These are phyloP conservation scores for Hibiscus trionum DNA, from an alignment of 345 rosid genomes.

Conservation along the genomic window DNA sequence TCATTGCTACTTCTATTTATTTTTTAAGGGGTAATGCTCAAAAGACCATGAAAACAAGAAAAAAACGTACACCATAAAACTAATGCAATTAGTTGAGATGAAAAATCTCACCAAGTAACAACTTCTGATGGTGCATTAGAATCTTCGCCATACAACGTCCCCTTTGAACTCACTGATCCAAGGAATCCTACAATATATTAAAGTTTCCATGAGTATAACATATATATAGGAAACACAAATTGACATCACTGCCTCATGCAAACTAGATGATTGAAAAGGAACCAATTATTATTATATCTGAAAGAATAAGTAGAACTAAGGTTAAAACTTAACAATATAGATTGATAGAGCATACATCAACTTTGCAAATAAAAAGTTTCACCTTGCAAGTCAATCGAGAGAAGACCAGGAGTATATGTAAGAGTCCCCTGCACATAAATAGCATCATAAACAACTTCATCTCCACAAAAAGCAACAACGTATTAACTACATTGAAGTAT, in stretches of 20 bases:
- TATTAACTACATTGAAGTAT: background rate
- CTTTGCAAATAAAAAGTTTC: background rate
- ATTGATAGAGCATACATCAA: background rate
- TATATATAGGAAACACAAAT: background rate
- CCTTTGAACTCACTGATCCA: conserved; percentile 71
- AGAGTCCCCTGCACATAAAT: conserved; percentile 45
- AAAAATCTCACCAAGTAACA: conserved; percentile 65
- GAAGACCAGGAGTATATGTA: conserved; percentile 76
- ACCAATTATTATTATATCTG: background rate
- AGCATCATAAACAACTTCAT: background rate
- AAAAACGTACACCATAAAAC: background rate
- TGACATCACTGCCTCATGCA: background rate
- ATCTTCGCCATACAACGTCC: conserved; percentile 48
- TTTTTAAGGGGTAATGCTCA: background rate
- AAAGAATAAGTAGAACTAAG: background rate
- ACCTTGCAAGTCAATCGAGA: conserved; percentile 84
- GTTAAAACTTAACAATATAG: background rate
- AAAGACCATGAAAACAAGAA: background rate
- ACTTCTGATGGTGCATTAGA: conserved; percentile 34
- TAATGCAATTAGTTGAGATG: background rate
- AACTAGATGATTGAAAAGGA: background rate
- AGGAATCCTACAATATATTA: conserved; percentile 55
- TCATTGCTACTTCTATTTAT: background rate
- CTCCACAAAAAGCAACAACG: background rate
- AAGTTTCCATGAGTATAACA: background rate